Evolutionary conservation across 2,329 filamentous ascomycete species (phyloP), one percentile per base, ranked within the genome.

Genomic region (Berkeleyomyces rouxiae): DNA sequence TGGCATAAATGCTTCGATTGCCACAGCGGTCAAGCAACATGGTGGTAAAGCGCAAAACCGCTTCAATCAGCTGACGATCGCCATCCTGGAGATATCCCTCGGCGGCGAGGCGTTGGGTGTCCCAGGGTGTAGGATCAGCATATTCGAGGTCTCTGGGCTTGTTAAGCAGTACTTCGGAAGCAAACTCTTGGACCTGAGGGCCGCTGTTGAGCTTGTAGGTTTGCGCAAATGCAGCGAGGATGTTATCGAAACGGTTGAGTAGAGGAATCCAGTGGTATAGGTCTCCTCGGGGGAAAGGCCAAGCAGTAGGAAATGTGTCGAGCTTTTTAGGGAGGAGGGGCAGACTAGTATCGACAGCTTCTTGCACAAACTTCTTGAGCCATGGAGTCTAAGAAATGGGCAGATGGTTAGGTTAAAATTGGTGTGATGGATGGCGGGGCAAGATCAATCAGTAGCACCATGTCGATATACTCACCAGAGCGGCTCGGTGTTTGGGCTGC

Each of bases 211-310:
- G 78, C 66, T 83, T 83, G 75, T 99, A 99, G 67, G 83, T 85
- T 63, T 82, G 79, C 72, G 85, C 90, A 72, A 95, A 90, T 46
- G 83, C 78, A 68, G 95, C 89, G 47, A 99, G 77, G 67, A 97
- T 84, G 70, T 82, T 83, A 74, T 99, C 93, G 73, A 99, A 97
- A 64, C 90, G 86, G 73, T 99, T 95, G 65, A 99, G 76, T 33
- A 96, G 81, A 37, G 88, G 86, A 67, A 99, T 96, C 95, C 95
- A 99, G 78, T 99, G 92, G 72, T 97, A 97, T 39, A 97, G 78
- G 72, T 99, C 93, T 65, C 93, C 95, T 72, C 92, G 84, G 46
- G 92, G 92, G 70, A 97, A 95, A 1, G 91, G 90, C 93, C 93
- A 99, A 80, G 86, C 80, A 67, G 85, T 85, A 64, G 92, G 90